These are phyloP conservation scores for Erysimum cheiri DNA, from an alignment of 441 rosid genomes.

Conservation along the genomic window DNA sequence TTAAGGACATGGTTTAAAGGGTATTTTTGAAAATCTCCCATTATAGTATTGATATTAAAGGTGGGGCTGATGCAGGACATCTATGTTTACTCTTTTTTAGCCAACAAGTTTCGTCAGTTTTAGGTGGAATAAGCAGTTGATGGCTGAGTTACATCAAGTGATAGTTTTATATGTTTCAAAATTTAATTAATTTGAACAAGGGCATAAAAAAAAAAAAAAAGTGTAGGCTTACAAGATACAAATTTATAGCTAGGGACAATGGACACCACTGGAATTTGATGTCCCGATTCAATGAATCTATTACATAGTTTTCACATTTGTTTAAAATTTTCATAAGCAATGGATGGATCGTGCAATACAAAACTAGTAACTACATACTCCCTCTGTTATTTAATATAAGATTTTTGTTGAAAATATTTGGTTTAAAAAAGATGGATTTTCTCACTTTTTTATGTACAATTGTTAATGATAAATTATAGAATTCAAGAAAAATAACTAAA, in stretches of 20 bases:
- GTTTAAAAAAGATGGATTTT: no score
- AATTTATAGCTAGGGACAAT: neutral
- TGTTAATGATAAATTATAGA: no score
- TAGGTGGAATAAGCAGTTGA: neutral
- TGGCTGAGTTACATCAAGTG: neutral
- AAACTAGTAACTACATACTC: neutral
- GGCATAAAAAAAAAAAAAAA: neutral
- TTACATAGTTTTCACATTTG: neutral
- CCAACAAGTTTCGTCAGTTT: neutral
- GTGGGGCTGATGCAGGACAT: neutral
- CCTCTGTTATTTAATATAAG: no score
- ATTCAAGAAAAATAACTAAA: no score
- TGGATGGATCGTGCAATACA: neutral
- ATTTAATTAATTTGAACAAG: neutral
- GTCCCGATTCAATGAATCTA: constrained; percentile 24
- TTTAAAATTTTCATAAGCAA: neutral
- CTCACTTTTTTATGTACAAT: no score
- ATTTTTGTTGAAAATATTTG: no score
- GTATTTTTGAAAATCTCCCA: no score
- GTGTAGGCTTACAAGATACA: constrained; percentile 5
- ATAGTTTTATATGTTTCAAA: constrained; percentile 5
- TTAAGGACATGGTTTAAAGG: no score
- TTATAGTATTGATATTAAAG: neutral
- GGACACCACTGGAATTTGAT: neutral
- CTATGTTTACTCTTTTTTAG: neutral